Base-by-base conservation (phyloP, 1,284 basidiomycete species). In the Ceratobasidium sp. region DNA sequence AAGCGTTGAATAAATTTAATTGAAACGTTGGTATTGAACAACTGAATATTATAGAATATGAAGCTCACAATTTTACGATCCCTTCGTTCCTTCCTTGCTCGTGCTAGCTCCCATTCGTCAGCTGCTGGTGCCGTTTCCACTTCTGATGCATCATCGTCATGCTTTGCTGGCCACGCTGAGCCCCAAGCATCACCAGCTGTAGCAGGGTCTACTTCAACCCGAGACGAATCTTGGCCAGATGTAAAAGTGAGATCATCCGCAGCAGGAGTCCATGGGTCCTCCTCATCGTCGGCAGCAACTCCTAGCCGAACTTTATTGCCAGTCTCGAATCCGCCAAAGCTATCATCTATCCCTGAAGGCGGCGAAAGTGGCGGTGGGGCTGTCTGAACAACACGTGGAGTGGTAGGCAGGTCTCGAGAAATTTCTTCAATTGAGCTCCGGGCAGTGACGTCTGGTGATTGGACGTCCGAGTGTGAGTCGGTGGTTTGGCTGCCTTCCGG, bases 71-170 rank as follows among this genome's bases (percentile, higher is more conserved):
- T 49, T 54, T 58, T 70, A 26, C 52, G 52, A 35, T 70, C 66
- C 28, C 13, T 54, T 41, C 66, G 38, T 35, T 70, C 66, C 28
- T 70, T 70, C 41, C 49, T 7, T 8, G 46, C 46, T 18, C 66
- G 66, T 35, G 66, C 66, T 44, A 46, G 41, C 49, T 70, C 66
- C 66, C 66, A 70, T 28, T 70, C 66, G 23, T 70, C 66, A 18
- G 62, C 62, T 23, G 54, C 52, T 49, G 66, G 66, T 23, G 11
- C 8, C 61, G 43, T 43, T 58, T 70, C 54, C 49, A 32, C 50
- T 41, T 52, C 38, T 23, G 52, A 11, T 5, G 35, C 11, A 38
- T 38, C 26, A 32, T 49, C 44, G 7, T 58, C 66, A 18, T 35
- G 49, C 35, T 44, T 67, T 5, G 50, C 23, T 8, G 30, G 30